Evolutionary conservation across 1,284 basidiomycete species (phyloP), one percentile per base, ranked within the genome.

Genomic region (Malassezia slooffiae): DNA sequence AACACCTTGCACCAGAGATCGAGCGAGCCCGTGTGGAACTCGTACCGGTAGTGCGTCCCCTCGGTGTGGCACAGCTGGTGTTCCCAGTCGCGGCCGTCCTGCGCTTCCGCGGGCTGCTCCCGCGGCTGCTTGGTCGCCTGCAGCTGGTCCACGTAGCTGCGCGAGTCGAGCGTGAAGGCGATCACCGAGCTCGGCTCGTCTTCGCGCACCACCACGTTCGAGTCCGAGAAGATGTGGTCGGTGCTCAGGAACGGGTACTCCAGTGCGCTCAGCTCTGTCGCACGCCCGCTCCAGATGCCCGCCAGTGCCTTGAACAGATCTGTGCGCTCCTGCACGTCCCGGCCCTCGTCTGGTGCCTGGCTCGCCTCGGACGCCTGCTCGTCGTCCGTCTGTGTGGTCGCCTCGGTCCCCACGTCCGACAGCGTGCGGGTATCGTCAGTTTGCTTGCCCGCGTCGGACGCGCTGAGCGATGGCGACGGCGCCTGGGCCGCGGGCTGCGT

Each of bases 101-200:
- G 56, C 43, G 46, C 46, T 29, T 48, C 47, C n/a, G 51, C 50
- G 20, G 40, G 50, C 9, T 5, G 11, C 41, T 54, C 55, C 33
- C 41, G 46, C 17, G 52, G 46, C 27, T 49, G 50, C 13, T 50
- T 56, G 43, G 62, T 51, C 15, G 55, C 52, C 19, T 41, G 49
- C 28, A 68, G 50, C 34, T 60, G 57, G 29, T 66, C 61, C 29
- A 55, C 52, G 70, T 96, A 93, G 54, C 83, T 82, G 19, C 81
- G 81, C 3, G 89, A 90, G 60, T 85, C 87, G 34, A 99, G 74
- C 8, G 89, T 89, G 43, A 96, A 80, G 3, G 93, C 91, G 54
- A 97, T 91, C 60, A 97, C 93, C 8, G 89, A 95, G 0, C 89
- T 95, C 3, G 93, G 93, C 70, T 99, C 93, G 67, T 96, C 90